Evolutionary conservation across 306 rosid species (phyloP), one percentile per base, ranked within the genome.

Genomic region (Oxytropis ochrocephala): DNA sequence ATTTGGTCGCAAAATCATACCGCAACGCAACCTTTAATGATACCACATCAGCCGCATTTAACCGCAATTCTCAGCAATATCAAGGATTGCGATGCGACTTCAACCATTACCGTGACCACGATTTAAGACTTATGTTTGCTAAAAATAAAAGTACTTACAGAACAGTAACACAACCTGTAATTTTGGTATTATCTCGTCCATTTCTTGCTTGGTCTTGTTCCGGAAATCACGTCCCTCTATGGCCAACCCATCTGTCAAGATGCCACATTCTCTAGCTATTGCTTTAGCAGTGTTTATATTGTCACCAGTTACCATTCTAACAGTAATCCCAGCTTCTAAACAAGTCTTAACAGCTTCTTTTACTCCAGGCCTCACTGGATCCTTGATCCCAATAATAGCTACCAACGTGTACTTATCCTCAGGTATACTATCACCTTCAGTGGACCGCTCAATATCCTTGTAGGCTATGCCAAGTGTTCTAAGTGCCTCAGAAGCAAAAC

Each of bases 221-320:
- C 92, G 77, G 64, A 94, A 91, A 13, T 91, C 97, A 11, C 92
- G 82, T 73, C 96, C 99, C 80, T 94, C 96, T 32, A 91, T 88
- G 11, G 99, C 97, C 27, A 94, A 57, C 36, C 96, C 99, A 78
- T 74, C 91, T 10, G 96, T 94, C 81, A 94, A 77, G 61, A 94
- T 94, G 27, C 96, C 99, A 60, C 99, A 94, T 77, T 94, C 97
- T 72, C 59, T 85, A 69, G 97, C 97, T 72, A 94, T 91, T 68
- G 99, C 97, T 84, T 88, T 94, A 35, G 99, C 99, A 7, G 99
- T 94, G 13, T 87, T 78, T 38, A 94, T 91, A 75, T 91, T 91
- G 69, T 94, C 99, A 17, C 99, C 97, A n/a, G 96, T 94, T 49
- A 91, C 91, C 96, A 94, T 94, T 74, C 97, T 69, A 41, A 90